Percentiles rank a stretch among this genome's conserved stretches.
phyloP scores from a whole-genome alignment of 2,329 filamentous ascomycete species.

The Leptographium lundbergii region DNA sequence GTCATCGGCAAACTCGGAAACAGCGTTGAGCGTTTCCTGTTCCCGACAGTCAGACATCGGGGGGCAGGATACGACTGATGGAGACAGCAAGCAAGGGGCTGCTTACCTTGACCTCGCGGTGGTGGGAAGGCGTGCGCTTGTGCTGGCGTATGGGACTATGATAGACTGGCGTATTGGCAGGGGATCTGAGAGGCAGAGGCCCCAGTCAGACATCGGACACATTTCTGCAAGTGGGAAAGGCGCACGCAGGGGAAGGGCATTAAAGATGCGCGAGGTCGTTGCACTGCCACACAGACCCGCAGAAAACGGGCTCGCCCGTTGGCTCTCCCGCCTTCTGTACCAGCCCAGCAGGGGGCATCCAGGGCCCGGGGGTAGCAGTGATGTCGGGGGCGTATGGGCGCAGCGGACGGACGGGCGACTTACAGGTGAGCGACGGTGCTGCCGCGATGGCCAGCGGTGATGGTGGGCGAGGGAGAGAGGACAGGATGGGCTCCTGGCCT shows the following conservation, averaged over 20 bases:
- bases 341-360: background rate
- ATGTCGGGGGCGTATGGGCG: too few species aligned
- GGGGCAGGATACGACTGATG: background rate
- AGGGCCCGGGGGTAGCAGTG: background rate
- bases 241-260: background rate
- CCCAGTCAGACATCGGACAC: background rate
- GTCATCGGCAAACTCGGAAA: slow-evolving; percentile 74
- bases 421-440: background rate
- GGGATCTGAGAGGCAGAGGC: slow-evolving; percentile 23
- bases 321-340: background rate
- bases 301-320: slow-evolving; percentile 10
- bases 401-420: background rate
- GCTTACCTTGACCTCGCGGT: slow-evolving; percentile 44
- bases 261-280: background rate
- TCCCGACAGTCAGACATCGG: background rate
- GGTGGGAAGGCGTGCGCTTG: slow-evolving; percentile 41
- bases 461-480: background rate
- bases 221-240: background rate
- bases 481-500: slow-evolving; percentile 8
- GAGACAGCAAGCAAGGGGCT: background rate
- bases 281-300: slow-evolving; percentile 13
- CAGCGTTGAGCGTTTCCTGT: slow-evolving; percentile 84
- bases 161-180: slow-evolving; percentile 28
- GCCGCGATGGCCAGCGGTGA: background rate
- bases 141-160: slow-evolving; percentile 46